Conservation (phyloP, 1,284 basidiomycete genomes). For the Stygiomarasmius scandens region DNA sequence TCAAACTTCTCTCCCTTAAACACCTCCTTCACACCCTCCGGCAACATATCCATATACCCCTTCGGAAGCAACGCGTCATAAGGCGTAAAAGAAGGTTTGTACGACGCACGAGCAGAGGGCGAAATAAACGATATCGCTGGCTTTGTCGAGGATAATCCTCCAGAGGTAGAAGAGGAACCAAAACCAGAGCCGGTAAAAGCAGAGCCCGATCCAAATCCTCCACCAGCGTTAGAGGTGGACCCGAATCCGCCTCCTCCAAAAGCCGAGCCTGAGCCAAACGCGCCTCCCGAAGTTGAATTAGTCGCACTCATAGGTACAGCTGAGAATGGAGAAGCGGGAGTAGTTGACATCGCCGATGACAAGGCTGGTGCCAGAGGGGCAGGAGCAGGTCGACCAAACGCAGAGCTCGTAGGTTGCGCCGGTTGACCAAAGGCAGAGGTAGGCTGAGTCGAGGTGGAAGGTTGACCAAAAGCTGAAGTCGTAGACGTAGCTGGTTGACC, state of each 20-base stretch:
- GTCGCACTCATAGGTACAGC: neutral
- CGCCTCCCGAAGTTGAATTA: neutral
- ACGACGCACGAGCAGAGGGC: constrained; percentile 36
- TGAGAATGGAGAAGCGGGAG: neutral
- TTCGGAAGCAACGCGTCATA: constrained; percentile 61
- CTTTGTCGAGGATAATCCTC: constrained; percentile 9
- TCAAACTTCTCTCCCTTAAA: constrained; percentile 68
- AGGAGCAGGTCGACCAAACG: constrained; percentile 23
- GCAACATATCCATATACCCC: constrained; percentile 55
- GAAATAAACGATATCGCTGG: constrained; percentile 33
- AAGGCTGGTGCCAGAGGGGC: constrained; percentile 13
- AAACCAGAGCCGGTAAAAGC: constrained; percentile 1
- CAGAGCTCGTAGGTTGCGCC: constrained; percentile 16
- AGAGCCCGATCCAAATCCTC: neutral
- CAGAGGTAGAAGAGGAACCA: neutral
- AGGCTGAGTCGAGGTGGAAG: neutral
- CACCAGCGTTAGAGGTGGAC: neutral
- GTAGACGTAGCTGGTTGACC: constrained; percentile 15
- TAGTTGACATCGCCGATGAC: neutral
- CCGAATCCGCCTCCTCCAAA: constrained; percentile 20
- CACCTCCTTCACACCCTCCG: constrained; percentile 54
- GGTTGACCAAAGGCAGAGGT: constrained; percentile 12
- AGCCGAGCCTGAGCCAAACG: constrained; percentile 16
- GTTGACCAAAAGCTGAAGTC: constrained; percentile 10
- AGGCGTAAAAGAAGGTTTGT: constrained; percentile 49